Conservation (phyloP, 495 filamentous ascomycete genomes). For the Rhizodiscina lignyota region DNA sequence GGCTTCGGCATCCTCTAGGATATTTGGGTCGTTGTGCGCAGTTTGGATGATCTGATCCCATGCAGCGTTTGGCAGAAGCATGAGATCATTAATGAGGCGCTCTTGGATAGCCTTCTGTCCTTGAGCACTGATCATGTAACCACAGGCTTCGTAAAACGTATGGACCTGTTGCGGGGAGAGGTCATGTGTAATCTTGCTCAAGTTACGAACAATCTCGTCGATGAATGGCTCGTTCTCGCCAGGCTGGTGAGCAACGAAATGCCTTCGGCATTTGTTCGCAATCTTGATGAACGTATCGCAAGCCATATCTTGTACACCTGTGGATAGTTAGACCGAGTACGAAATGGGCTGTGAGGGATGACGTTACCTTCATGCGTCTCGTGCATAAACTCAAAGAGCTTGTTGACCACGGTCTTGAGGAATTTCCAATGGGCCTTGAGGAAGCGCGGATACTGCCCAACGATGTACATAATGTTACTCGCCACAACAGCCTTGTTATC, state of each 20-base stretch:
- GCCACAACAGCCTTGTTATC: conserved; percentile 99
- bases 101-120: conserved; percentile 86
- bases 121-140: conserved; percentile 97
- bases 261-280: conserved; percentile 89
- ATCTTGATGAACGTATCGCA: conserved; percentile 99
- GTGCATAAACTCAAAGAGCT: conserved; percentile 99
- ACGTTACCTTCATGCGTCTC: conserved; percentile 86
- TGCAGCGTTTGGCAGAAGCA: conserved; percentile 81
- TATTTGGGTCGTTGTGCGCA: conserved; percentile 64
- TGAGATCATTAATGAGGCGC: conserved; percentile 76
- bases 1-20: conserved; percentile 77
- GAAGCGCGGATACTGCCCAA: conserved; percentile 95
- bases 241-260: conserved; percentile 91
- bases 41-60: conserved; percentile 87
- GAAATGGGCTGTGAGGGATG: neutral
- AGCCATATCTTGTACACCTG: conserved; percentile 97
- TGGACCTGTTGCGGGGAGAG: conserved; percentile 93
- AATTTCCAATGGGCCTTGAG: conserved; percentile 99
- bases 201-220: conserved; percentile 90
- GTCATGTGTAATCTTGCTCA: conserved; percentile 88
- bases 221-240: conserved; percentile 94
- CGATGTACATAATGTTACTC: conserved; percentile 99
- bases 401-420: conserved; percentile 98
- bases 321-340: conserved; percentile 16
- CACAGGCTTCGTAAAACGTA: conserved; percentile 97